phyloP scores from a whole-genome alignment of 108 stramenopile species.

The Nitzschia sp. region DNA sequence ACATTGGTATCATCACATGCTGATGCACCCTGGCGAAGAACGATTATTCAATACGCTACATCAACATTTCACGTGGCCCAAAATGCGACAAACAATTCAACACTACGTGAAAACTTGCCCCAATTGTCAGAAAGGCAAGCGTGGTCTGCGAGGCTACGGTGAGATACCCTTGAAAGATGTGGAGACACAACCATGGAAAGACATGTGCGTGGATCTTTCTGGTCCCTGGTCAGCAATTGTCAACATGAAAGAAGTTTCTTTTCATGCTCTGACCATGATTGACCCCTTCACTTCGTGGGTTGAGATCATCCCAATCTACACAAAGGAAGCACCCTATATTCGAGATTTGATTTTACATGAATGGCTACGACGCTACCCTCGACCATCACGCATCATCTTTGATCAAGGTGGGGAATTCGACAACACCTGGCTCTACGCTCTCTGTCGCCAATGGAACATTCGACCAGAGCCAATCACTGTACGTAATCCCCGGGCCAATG shows the following conservation, averaged over 20 bases:
- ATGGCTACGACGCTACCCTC: conserved; percentile 26
- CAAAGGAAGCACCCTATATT: too few species aligned
- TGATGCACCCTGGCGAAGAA: conserved; percentile 30
- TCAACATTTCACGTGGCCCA: conserved; percentile 30
- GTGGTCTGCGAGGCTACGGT: not conserved
- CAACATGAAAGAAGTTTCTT: conserved; percentile 13
- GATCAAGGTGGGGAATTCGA: too few species aligned
- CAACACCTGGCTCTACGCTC: conserved; percentile 18
- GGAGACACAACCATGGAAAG: too few species aligned
- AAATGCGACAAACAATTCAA: conserved; percentile 19
- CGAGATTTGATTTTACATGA: not conserved
- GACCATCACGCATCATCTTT: conserved; percentile 38
- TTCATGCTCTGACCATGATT: conserved; percentile 49
- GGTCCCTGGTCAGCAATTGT: not conserved
- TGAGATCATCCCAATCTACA: too few species aligned
- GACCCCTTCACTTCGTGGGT: too few species aligned
- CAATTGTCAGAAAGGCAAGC: conserved; percentile 32
- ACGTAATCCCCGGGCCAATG: conserved; percentile 49
- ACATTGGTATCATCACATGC: conserved; percentile 21
- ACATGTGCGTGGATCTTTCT: not conserved
- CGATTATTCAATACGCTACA: conserved; percentile 22
- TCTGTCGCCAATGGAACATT: conserved; percentile 34
- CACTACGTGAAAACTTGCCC: conserved; percentile 27
- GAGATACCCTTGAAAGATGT: not conserved
- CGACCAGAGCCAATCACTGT: conserved; percentile 25